Evolutionary conservation across 2,329 filamentous ascomycete species (phyloP).

Genomic region (Cercospora brassicicola): DNA sequence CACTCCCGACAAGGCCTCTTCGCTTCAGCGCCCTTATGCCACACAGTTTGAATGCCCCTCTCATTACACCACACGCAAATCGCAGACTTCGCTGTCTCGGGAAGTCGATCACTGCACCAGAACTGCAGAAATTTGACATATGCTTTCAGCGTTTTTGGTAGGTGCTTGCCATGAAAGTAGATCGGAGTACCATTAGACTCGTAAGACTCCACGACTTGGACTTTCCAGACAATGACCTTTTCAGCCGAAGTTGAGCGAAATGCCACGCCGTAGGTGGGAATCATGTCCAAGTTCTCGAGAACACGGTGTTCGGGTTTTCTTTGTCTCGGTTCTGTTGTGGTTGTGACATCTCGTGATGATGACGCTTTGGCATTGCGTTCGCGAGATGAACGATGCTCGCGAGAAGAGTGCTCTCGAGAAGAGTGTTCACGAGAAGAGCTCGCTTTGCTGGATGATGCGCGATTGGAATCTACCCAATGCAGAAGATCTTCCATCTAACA

Average conservation of each 20-base stretch:
- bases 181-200: slow-evolving; percentile 3
- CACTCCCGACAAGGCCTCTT: slow-evolving; percentile 7
- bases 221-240: slow-evolving; percentile 5
- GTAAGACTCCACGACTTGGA: slow-evolving; percentile 7
- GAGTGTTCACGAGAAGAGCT: background rate
- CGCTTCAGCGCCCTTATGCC: slow-evolving; percentile 5
- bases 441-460: background rate
- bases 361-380: background rate
- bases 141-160: slow-evolving; percentile 6
- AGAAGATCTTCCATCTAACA: slow-evolving; percentile 8
- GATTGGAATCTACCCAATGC: slow-evolving; percentile 7
- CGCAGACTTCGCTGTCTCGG: background rate
- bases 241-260: background rate
- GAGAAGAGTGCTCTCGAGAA: background rate
- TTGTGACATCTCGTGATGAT: background rate
- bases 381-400: background rate
- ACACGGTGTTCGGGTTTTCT: background rate
- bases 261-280: slow-evolving; percentile 6
- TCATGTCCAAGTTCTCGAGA: slow-evolving; percentile 1
- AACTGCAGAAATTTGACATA: slow-evolving; percentile 14
- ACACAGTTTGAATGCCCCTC: background rate
- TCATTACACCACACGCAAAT: slow-evolving; percentile 7
- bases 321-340: background rate
- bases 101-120: slow-evolving; percentile 2
- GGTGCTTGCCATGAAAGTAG: slow-evolving; percentile 4